Percentiles rank a stretch among this genome's conserved stretches.
Evolutionary conservation across 805 yeast genomes (phyloP).

Genomic region (Cyberlindnera misumaiensis): DNA sequence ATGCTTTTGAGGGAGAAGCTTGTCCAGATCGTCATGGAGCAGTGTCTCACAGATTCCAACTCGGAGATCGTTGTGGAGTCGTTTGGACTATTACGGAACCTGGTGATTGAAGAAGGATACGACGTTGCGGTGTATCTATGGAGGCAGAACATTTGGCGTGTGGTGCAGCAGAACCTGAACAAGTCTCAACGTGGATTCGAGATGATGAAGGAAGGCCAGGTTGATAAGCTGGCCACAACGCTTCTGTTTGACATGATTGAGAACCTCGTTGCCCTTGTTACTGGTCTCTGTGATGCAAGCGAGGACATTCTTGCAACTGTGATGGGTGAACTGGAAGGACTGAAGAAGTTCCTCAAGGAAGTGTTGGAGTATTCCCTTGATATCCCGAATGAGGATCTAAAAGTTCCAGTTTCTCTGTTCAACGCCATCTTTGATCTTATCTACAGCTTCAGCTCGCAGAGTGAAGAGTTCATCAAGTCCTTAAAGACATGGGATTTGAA

Average conservation of each 20-base stretch:
- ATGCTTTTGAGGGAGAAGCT: constrained; percentile 65
- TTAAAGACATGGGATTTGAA: constrained; percentile 16
- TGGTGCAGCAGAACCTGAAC: constrained; percentile 43
- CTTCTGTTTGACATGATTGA: constrained; percentile 63
- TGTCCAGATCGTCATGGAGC: constrained; percentile 55
- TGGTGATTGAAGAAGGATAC: constrained; percentile 83
- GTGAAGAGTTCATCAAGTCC: constrained; percentile 40
- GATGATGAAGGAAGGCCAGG: constrained; percentile 27
- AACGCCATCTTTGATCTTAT: constrained; percentile 50
- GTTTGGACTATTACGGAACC: constrained; percentile 72
- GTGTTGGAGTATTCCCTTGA: constrained; percentile 25
- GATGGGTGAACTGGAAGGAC: constrained; percentile 19
- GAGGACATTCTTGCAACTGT: constrained; percentile 49
- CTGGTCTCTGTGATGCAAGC: constrained; percentile 58
- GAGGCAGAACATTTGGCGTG: constrained; percentile 72
- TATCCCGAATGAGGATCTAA: constrained; percentile 20
- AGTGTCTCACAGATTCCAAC: constrained; percentile 56
- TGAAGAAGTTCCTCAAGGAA: constrained; percentile 22
- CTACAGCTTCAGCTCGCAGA: constrained; percentile 55
- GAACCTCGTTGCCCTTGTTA: constrained; percentile 61
- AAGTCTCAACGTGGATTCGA: constrained; percentile 46
- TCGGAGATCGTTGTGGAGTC: constrained; percentile 77
- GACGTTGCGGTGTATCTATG: constrained; percentile 69
- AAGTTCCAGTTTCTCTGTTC: constrained; percentile 37
- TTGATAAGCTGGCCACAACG: constrained; percentile 35